phyloP scores from a whole-genome alignment of 2,329 filamentous ascomycete species.

The Davidsoniella virescens region DNA sequence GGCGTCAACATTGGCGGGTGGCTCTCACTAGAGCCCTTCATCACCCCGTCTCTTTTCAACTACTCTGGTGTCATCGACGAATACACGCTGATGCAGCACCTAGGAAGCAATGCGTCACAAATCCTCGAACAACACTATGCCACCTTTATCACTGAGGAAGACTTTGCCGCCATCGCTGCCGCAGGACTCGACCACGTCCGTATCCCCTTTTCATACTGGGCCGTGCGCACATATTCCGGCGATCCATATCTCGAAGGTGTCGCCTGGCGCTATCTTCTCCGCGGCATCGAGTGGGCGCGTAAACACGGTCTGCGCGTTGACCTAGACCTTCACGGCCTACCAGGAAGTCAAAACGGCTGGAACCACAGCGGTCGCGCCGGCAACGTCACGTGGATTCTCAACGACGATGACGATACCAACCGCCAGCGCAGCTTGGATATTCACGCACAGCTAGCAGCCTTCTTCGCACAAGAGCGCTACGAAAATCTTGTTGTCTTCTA shows the following conservation, averaged over 20 bases:
- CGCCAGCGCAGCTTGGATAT: conserved; percentile 37
- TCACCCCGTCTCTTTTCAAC: conserved; percentile 56
- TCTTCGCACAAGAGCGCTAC: conserved; percentile 21
- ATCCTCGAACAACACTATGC: conserved; percentile 33
- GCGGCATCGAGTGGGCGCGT: conserved; percentile 39
- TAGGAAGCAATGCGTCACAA: conserved; percentile 29
- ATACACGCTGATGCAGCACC: conserved; percentile 31
- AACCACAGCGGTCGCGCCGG: conserved; percentile 41
- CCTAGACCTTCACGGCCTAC: conserved; percentile 42
- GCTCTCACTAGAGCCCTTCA: conserved; percentile 60
- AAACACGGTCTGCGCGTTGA: conserved; percentile 36
- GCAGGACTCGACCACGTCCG: conserved; percentile 43
- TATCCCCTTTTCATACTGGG: conserved; percentile 44
- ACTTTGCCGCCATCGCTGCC: conserved; percentile 39
- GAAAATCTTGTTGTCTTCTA: conserved; percentile 46
- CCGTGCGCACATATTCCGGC: conserved; percentile 32
- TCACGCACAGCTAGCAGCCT: conserved; percentile 27
- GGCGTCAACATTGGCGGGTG: conserved; percentile 61
- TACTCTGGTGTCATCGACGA: conserved; percentile 32
- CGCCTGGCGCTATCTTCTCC: conserved; percentile 30
- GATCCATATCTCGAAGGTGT: conserved; percentile 29
- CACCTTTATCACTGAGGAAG: conserved; percentile 30
- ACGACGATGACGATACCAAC: conserved; percentile 15
- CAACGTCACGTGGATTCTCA: conserved; percentile 19
- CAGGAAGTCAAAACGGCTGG: conserved; percentile 42